Evolutionary conservation across 345 rosid genomes (phyloP), one percentile per base, ranked within the genome.

Genomic region (Sisymbrium altissimum): DNA sequence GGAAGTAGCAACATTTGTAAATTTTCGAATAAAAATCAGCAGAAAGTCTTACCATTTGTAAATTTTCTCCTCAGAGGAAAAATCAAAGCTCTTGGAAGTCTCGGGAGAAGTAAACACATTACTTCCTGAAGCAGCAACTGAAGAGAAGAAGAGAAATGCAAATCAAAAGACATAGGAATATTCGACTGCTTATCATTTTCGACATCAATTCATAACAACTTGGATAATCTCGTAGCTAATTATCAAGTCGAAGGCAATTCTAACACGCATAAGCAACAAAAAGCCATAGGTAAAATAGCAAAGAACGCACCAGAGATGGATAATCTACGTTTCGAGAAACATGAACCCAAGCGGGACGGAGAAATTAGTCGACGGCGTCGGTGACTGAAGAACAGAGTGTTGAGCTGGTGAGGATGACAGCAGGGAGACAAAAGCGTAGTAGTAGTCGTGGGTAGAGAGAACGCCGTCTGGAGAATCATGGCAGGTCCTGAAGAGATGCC

Each of bases 1-100:
- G 14, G 7, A 77, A 65, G 18, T 52, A 67, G 57, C 74, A 62
- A 25, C 98, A 94, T n/a, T 84, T 86, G 80, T 94, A 94, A 25
- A 94, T 94, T 41, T 89, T 83, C 71, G n/a, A n/a, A n/a, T n/a
- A n/a, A n/a, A n/a, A n/a, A 77, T 10, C 15, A 65, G 18, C 58
- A 67, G 57, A 76, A 62, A 25, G 36, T 32, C 3, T 38, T 84
- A 91, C 98, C 98, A 94, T n/a, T 84, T 86, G 80, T 94, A 94
- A 25, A 94, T 94, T 41, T 89, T 83, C 71, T 94, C 98, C 84
- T 94, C 98, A 0, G 91, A 87, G 12, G 90, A 65, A 81, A 91
- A 94, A 77, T 94, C 97, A 54, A 94, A 94, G 14, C 92, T 81
- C 86, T 91, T 94, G 3, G 93, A 87, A 6, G 81, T 66, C 85